Evolutionary conservation across 768 basidiomycete genomes (phyloP).

Genomic region (Brasilioporus rufonigricans): DNA sequence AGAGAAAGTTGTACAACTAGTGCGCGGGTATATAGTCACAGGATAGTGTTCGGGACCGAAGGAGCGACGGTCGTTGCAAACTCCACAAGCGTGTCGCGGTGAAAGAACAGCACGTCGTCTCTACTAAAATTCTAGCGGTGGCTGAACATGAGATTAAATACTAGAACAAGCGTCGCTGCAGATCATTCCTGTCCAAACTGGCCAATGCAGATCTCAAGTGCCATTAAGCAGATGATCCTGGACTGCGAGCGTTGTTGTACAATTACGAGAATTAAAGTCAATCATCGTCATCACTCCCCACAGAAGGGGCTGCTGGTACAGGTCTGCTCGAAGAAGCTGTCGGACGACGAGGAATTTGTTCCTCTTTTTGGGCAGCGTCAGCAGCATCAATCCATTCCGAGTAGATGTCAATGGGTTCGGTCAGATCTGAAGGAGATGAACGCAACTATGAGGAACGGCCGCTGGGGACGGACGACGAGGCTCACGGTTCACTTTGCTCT

Average conservation of each 20-base stretch:
- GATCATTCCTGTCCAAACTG: slow-evolving; percentile 10
- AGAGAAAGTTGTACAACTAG: slow-evolving; percentile 12
- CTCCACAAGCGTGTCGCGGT: slow-evolving; percentile 13
- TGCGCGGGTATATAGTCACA: slow-evolving; percentile 14
- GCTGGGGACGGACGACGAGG: slow-evolving; percentile 4
- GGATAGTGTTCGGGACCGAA: background rate
- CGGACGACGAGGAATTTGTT: slow-evolving; percentile 50
- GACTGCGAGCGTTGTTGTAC: slow-evolving; percentile 21
- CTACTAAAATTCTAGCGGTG: slow-evolving; percentile 28
- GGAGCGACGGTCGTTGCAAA: slow-evolving; percentile 6
- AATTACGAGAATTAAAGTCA: slow-evolving; percentile 13
- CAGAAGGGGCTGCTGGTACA: slow-evolving; percentile 33
- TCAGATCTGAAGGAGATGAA: slow-evolving; percentile 57
- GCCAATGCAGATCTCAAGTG: background rate
- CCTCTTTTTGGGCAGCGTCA: slow-evolving; percentile 73
- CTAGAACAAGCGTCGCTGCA: background rate
- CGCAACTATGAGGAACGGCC: slow-evolving; percentile 14
- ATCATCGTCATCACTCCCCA: slow-evolving; percentile 53
- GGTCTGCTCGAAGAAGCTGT: slow-evolving; percentile 49
- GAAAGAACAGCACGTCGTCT: slow-evolving; percentile 22
- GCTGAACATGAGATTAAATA: slow-evolving; percentile 23
- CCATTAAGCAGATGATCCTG: background rate
- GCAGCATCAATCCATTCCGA: slow-evolving; percentile 92
- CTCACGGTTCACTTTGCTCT: slow-evolving; percentile 85
- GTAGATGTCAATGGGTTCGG: slow-evolving; percentile 86